Conservation (phyloP, 1,139 yeast genomes). For the Geotrichum australiense region DNA sequence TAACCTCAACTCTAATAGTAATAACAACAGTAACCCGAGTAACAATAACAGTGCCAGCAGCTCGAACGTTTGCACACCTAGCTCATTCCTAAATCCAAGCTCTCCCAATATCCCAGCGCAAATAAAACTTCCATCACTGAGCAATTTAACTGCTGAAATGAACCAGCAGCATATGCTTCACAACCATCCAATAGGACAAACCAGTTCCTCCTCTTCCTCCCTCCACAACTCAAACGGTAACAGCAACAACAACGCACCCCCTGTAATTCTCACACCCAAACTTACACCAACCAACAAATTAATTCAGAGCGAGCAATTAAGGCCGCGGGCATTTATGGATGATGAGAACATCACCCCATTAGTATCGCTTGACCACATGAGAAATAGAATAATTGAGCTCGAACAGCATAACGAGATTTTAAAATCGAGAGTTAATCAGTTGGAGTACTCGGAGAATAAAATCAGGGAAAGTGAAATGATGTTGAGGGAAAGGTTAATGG, state of each 20-base stretch:
- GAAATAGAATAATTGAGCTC: constrained; percentile 42
- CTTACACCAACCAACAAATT: constrained; percentile 6
- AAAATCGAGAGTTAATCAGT: constrained; percentile 68
- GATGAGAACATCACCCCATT: constrained; percentile 31
- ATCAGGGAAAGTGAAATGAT: constrained; percentile 27
- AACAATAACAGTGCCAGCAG: too few species aligned
- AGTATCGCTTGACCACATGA: constrained; percentile 5
- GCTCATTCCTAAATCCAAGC: constrained; percentile 6
- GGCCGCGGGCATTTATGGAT: constrained; percentile 30
- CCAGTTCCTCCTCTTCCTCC: neutral
- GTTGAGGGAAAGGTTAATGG: constrained; percentile 22
- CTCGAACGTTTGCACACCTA: constrained; percentile 3
- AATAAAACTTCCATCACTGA: constrained; percentile 4
- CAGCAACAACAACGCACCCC: constrained; percentile 8
- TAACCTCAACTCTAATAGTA: too few species aligned
- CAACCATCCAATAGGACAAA: constrained; percentile 3
- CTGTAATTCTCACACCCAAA: constrained; percentile 14
- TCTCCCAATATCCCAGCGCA: neutral
- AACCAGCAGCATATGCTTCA: constrained; percentile 8
- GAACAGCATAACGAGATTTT: constrained; percentile 84
- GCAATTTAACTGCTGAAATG: constrained; percentile 5
- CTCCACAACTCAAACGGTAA: neutral
- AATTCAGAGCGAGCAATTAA: constrained; percentile 31
- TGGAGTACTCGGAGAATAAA: constrained; percentile 49
- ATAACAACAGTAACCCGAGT: neutral